Percentiles rank a stretch among this genome's conserved stretches.
Conservation (phyloP, 768 basidiomycete species). For the Tulasnella sp. region DNA sequence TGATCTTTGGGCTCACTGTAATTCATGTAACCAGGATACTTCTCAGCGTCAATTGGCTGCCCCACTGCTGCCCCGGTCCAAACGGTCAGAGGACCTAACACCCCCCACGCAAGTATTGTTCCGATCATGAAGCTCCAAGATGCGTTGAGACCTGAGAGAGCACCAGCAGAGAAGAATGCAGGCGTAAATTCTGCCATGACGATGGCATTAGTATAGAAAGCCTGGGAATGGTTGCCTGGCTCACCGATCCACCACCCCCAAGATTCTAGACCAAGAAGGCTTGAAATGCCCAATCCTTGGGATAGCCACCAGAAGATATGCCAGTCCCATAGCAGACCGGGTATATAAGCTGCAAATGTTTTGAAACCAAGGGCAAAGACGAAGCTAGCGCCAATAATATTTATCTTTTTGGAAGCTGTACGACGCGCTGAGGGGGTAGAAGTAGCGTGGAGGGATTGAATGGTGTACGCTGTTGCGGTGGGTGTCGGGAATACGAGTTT, state of each 20-base stretch:
- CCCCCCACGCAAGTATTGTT: conserved; percentile 16
- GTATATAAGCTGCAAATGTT: conserved; percentile 50
- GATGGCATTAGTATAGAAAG: background rate
- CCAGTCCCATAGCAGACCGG: conserved; percentile 40
- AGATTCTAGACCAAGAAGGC: background rate
- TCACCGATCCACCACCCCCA: conserved; percentile 21
- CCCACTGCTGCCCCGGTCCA: conserved; percentile 8
- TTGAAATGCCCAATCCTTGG: background rate
- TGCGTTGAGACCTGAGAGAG: conserved; percentile 17
- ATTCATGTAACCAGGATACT: conserved; percentile 7
- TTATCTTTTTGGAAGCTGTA: conserved; percentile 49
- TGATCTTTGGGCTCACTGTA: conserved; percentile 11
- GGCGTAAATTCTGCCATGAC: conserved; percentile 10
- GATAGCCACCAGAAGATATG: conserved; percentile 18
- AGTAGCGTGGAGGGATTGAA: conserved; percentile 51
- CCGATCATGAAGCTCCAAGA: conserved; percentile 17
- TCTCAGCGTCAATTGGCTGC: conserved; percentile 4
- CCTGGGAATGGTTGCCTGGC: background rate
- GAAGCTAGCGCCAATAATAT: conserved; percentile 44
- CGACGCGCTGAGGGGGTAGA: conserved; percentile 37
- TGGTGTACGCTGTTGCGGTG: conserved; percentile 58
- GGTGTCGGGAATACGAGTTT: conserved; percentile 58
- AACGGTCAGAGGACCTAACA: conserved; percentile 15
- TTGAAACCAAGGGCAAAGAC: conserved; percentile 43
- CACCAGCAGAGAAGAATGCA: conserved; percentile 10